These are phyloP conservation scores for Helicocarpus griseus DNA, from an alignment of 2,329 filamentous ascomycete species.

Conservation along the genomic window DNA sequence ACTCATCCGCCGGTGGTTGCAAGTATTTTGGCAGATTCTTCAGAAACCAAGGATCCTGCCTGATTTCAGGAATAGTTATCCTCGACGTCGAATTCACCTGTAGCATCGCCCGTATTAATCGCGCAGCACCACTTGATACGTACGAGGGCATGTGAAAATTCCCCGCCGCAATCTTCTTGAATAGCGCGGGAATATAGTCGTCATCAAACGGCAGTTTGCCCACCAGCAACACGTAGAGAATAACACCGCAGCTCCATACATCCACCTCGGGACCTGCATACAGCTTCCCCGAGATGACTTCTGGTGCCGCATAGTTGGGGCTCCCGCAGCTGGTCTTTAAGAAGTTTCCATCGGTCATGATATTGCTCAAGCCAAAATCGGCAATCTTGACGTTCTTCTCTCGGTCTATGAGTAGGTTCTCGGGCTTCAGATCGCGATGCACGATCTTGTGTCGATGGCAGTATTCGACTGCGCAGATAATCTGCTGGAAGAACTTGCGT, in stretches of 20 bases:
- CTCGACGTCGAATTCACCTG: conserved; percentile 91
- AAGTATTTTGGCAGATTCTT: conserved; percentile 81
- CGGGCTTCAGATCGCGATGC: conserved; percentile 92
- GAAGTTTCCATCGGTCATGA: conserved; percentile 99
- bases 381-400: conserved; percentile 98
- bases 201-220: conserved; percentile 85
- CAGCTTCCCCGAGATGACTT: conserved; percentile 94
- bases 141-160: conserved; percentile 88
- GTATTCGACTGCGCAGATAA: conserved; percentile 97
- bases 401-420: conserved; percentile 90
- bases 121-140: conserved; percentile 67
- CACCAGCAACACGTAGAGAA: conserved; percentile 56
- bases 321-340: conserved; percentile 97
- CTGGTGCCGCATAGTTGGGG: conserved; percentile 94
- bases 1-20: conserved; percentile 78
- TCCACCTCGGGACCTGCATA: conserved; percentile 97
- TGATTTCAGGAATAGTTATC: conserved; percentile 88
- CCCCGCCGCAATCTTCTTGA: conserved; percentile 94
- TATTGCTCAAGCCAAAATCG: conserved; percentile 96
- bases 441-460: conserved; percentile 99
- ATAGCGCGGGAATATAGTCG: conserved; percentile 93
- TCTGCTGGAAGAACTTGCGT: conserved; percentile 98
- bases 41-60: conserved; percentile 87
- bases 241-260: conserved; percentile 63
- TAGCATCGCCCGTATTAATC: conserved; percentile 81